Conservation (phyloP, 768 basidiomycete genomes). For the Dendrothele bispora region DNA sequence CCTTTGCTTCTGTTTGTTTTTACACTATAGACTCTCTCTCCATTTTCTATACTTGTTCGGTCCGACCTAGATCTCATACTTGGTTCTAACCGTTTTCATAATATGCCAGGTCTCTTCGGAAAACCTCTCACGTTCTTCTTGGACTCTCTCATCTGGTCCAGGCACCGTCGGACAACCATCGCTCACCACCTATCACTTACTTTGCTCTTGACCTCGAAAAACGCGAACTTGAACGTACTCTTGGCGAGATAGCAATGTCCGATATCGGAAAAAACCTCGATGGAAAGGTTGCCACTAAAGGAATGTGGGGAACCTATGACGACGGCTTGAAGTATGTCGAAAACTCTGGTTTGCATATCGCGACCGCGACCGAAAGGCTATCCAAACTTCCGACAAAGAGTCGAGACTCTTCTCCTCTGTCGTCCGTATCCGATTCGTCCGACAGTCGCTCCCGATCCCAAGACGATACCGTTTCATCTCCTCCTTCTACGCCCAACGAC, state of each 20-base stretch:
- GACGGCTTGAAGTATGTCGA: conserved; percentile 81
- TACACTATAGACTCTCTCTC: too few species aligned
- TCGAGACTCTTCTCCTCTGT: conserved; percentile 36
- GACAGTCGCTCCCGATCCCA: conserved; percentile 15
- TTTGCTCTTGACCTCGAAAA: conserved; percentile 94
- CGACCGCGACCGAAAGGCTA: conserved; percentile 12
- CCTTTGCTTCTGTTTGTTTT: conserved; percentile 6
- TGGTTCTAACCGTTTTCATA: conserved; percentile 1
- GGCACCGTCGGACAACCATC: conserved; percentile 21
- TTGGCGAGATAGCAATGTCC: conserved; percentile 63
- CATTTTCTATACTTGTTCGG: too few species aligned
- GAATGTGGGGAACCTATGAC: conserved; percentile 91
- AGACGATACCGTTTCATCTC: conserved; percentile 24
- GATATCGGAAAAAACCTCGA: conserved; percentile 58
- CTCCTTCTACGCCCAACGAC: conserved; percentile 49
- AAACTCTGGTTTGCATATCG: conserved; percentile 53
- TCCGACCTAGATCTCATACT: too few species aligned
- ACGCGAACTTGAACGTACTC: conserved; percentile 79
- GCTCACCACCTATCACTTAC: conserved; percentile 75
- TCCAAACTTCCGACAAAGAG: conserved; percentile 7
- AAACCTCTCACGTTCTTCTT: conserved; percentile 81
- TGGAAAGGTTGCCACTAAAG: conserved; percentile 78
- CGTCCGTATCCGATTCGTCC: conserved; percentile 16
- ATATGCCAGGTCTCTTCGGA: conserved; percentile 68
- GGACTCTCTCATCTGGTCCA: conserved; percentile 62